These are phyloP conservation scores for Cytospora mali DNA, from an alignment of 2,329 filamentous ascomycete species.

Conservation along the genomic window DNA sequence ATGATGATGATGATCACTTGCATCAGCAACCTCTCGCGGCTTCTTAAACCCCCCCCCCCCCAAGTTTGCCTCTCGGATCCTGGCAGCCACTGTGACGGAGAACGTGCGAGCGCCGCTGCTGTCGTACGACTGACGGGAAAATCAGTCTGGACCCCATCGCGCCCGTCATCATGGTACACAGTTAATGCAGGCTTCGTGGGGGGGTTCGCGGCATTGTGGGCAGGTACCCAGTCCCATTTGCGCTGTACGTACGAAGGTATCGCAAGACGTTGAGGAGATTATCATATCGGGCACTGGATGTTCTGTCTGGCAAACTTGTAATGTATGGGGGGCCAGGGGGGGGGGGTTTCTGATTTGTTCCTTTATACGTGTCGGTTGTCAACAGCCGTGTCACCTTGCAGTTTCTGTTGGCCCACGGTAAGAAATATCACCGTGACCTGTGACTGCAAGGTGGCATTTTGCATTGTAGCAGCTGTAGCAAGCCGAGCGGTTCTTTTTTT, in stretches of 20 bases:
- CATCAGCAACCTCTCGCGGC: conserved; percentile 12
- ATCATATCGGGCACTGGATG: not conserved
- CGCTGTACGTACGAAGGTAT: conserved; percentile 8
- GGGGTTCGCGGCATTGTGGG: conserved; percentile 18
- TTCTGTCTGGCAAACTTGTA: not conserved
- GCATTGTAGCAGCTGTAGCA: not conserved
- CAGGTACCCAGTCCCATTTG: conserved; percentile 12
- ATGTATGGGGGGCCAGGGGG: too few relatives aligned
- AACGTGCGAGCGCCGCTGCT: not conserved
- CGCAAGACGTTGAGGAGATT: not conserved
- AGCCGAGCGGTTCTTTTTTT: conserved; percentile 1
- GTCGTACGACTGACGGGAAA: conserved; percentile 11
- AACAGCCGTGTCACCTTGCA: not conserved
- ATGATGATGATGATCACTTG: conserved; percentile 10
- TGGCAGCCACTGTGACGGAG: not conserved
- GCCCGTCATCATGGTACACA: conserved; percentile 7
- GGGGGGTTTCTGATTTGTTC: too few relatives aligned
- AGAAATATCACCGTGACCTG: not conserved
- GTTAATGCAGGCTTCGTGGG: conserved; percentile 19
- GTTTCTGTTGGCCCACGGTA: not conserved
- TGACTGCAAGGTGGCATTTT: conserved; percentile 12
- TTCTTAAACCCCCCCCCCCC: too few relatives aligned
- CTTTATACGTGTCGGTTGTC: too few relatives aligned
- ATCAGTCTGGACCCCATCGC: too few relatives aligned
- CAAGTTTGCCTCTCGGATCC: not conserved